Percentiles rank a stretch among this genome's conserved stretches.
phyloP scores from a whole-genome alignment of 257 asterid species.

The Fraxinus americana region DNA sequence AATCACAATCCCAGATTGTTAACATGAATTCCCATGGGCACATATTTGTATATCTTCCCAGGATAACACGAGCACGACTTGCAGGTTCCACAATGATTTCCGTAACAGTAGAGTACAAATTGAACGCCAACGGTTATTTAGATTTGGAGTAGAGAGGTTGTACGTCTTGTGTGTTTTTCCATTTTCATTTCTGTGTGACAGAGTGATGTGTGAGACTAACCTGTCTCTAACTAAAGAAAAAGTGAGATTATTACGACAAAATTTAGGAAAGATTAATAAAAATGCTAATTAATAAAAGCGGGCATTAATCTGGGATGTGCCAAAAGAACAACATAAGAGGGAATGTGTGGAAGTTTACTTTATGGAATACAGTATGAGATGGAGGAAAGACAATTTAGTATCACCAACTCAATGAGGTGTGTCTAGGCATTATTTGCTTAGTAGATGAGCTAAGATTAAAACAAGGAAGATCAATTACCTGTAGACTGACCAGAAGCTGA shows the following conservation, averaged over 20 bases:
- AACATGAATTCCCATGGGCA: not conserved
- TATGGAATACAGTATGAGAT: not conserved
- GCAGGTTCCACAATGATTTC: not conserved
- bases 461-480: slow-evolving; percentile 7
- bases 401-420: too few relatives aligned
- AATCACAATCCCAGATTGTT: not conserved
- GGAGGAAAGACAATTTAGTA: too few relatives aligned
- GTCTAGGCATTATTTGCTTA: not conserved
- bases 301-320: slow-evolving; percentile 5
- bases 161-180: not conserved
- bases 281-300: not conserved
- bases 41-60: not conserved
- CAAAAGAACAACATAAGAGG: not conserved
- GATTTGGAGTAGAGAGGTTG: not conserved
- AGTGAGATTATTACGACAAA: not conserved
- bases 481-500: slow-evolving; percentile 53
- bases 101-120: not conserved
- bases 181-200: not conserved
- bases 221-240: not conserved
- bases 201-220: not conserved
- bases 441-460: slow-evolving; percentile 9
- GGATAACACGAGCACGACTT: not conserved
- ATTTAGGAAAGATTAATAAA: not conserved
- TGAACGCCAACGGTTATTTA: not conserved
- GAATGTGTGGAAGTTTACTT: not conserved